Evolutionary conservation across 2,329 filamentous ascomycete genomes (phyloP), one percentile per base, ranked within the genome.

Genomic region (Rhynchosporium agropyri): DNA sequence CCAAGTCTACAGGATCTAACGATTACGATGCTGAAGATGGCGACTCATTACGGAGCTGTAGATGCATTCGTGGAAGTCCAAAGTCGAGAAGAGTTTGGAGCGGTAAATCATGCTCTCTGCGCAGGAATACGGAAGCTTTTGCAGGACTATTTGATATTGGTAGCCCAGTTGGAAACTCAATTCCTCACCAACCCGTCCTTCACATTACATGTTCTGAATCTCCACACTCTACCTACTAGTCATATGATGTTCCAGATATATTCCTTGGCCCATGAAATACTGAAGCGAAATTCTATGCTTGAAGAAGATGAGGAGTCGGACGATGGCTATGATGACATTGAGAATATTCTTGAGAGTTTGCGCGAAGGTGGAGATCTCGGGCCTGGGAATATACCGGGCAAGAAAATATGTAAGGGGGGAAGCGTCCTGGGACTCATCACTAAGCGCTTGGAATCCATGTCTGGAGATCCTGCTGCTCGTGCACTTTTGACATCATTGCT

Each of bases 391-490:
- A 89, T 95, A 79, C 86, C 90, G 0, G 89, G 87, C 50, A 96
- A 96, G 77, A 97, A 93, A 75, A 89, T 96, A 38, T 98, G 91
- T 80, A 98, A 97, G 79, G 95, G 95, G n/a, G 95, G 95, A 2
- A 90, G 92, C 66, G 92, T 97, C n/a, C 82, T 99, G 1, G 90
- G 92, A 0, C 79, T 98, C 36, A 84, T 99, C 61, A 96, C 92
- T 2, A 89, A 89, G 72, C 84, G 94, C 57, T 79, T 98, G 8
- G 90, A 95, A 69, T 88, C 89, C 13, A 94, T 97, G 86, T 95
- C 94, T 1, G 95, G 95, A 51, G 95, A 99, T 73, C 95, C 95
- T 3, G 89, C 92, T 0, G 93, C 95, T 26, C 86, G 91, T 66
- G 85, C 88, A 29, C 78, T 99, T 26, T 82, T 99, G 10, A 95